Evolutionary conservation across 2,329 filamentous ascomycete genomes (phyloP).

Genomic region (Plectosphaerella plurivora): DNA sequence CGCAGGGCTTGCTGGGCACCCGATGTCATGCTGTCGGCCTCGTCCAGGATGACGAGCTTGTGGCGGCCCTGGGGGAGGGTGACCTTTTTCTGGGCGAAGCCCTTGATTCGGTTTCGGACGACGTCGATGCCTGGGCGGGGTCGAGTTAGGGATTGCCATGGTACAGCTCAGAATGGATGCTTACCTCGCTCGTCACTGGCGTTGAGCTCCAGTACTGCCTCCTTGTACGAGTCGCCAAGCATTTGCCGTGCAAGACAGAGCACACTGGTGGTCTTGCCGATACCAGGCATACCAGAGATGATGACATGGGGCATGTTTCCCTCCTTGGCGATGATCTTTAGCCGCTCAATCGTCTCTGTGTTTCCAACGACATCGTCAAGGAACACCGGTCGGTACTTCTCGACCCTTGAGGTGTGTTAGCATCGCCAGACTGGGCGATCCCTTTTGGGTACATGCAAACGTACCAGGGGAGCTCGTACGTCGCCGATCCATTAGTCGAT

Average conservation of each 20-base stretch:
- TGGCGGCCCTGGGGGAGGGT: conserved; percentile 86
- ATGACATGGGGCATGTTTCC: conserved; percentile 99
- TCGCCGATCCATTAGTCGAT: conserved; percentile 44
- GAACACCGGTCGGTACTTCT: conserved; percentile 94
- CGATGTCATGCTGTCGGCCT: conserved; percentile 97
- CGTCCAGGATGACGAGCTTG: conserved; percentile 95
- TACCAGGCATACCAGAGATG: conserved; percentile 98
- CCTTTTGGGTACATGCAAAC: conserved; percentile 7
- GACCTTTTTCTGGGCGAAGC: conserved; percentile 98
- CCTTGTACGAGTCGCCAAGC: conserved; percentile 90
- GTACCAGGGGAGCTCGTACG: conserved; percentile 78
- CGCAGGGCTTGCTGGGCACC: conserved; percentile 93
- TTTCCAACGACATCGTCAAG: conserved; percentile 97
- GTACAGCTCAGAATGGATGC: conserved; percentile 38
- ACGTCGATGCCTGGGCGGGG: conserved; percentile 75
- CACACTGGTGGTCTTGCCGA: conserved; percentile 96
- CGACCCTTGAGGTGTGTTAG: conserved; percentile 63
- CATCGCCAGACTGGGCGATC: not conserved
- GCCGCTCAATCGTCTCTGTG: conserved; percentile 91
- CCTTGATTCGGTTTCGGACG: conserved; percentile 94
- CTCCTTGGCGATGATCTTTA: conserved; percentile 98
- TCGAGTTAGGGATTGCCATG: too few species aligned
- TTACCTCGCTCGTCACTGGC: conserved; percentile 88
- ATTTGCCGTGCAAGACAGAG: conserved; percentile 89
- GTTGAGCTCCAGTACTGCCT: conserved; percentile 94